Conservation (phyloP, 495 filamentous ascomycete genomes). For the Xylaria venustula region DNA sequence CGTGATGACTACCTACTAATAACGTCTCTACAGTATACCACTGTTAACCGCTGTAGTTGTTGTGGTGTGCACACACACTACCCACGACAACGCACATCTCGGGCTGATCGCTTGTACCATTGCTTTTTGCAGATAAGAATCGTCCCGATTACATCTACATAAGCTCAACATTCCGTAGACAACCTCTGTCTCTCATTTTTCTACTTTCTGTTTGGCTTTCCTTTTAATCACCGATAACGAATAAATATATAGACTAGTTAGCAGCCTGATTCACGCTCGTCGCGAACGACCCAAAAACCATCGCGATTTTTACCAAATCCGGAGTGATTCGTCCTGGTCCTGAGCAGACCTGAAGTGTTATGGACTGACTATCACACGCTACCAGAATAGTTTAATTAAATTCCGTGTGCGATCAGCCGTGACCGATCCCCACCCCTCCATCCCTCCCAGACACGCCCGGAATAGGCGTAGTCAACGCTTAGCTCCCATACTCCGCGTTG, state of each 20-base stretch:
- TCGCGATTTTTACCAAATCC: too few relatives aligned
- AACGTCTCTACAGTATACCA: too few relatives aligned
- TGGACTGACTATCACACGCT: constrained; percentile 1
- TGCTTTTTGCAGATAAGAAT: background rate
- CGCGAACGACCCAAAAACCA: too few relatives aligned
- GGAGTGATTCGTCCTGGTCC: too few relatives aligned
- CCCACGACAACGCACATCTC: background rate
- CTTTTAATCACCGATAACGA: too few relatives aligned
- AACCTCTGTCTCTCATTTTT: background rate
- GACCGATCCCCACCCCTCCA: background rate
- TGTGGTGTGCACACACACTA: too few relatives aligned
- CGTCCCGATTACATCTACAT: background rate
- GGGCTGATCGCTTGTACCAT: background rate
- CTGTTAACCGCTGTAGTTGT: too few relatives aligned
- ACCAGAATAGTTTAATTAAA: background rate
- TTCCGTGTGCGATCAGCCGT: background rate
- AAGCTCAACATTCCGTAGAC: background rate
- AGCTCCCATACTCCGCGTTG: constrained; percentile 12
- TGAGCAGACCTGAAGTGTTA: background rate
- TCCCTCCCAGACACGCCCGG: background rate
- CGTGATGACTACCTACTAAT: too few relatives aligned
- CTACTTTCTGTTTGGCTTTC: too few relatives aligned
- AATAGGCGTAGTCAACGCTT: background rate
- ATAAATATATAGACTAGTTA: too few relatives aligned
- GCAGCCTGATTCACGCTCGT: too few relatives aligned